A percentile compares a stretch with the other conserved stretches of the same genome.
These are phyloP conservation scores for Trichosporon coremiiforme DNA, from an alignment of 1,284 basidiomycete genomes.

Conservation along the genomic window DNA sequence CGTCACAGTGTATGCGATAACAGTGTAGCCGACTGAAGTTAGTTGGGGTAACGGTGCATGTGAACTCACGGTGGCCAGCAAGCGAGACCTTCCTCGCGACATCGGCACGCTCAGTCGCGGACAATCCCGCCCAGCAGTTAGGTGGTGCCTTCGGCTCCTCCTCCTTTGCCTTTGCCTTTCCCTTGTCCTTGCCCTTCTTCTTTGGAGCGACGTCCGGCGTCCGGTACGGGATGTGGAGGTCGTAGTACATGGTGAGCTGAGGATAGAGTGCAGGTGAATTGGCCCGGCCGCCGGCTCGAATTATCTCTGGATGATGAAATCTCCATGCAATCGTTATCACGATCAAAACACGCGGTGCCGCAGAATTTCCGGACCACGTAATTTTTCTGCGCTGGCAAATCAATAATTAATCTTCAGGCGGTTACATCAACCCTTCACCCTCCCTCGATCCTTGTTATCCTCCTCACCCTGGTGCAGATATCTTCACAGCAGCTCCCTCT, in stretches of 20 bases:
- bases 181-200: slow-evolving; percentile 43
- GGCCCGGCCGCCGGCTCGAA: neutral
- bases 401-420: slow-evolving; percentile 10
- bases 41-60: no score
- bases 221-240: slow-evolving; percentile 54
- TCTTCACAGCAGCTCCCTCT: neutral
- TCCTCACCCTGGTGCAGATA: slow-evolving; percentile 12
- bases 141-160: neutral
- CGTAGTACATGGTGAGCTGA: slow-evolving; percentile 48
- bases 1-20: slow-evolving; percentile 48
- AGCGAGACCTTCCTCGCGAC: slow-evolving; percentile 44
- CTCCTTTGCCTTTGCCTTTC: slow-evolving; percentile 48
- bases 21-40: slow-evolving; percentile 51
- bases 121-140: slow-evolving; percentile 49
- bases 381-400: slow-evolving; percentile 4
- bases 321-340: neutral
- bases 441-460: neutral
- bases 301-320: neutral
- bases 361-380: slow-evolving; percentile 13
- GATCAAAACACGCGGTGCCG: slow-evolving; percentile 3
- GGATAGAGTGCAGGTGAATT: no score
- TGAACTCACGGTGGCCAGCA: slow-evolving; percentile 51
- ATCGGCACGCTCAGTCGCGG: slow-evolving; percentile 39
- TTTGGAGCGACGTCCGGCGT: slow-evolving; percentile 27
- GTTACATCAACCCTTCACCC: slow-evolving; percentile 14